A percentile compares a stretch with the other conserved stretches of the same genome.
Conservation (phyloP, 75 land plant genomes). For the Cunninghamia lanceolata region DNA sequence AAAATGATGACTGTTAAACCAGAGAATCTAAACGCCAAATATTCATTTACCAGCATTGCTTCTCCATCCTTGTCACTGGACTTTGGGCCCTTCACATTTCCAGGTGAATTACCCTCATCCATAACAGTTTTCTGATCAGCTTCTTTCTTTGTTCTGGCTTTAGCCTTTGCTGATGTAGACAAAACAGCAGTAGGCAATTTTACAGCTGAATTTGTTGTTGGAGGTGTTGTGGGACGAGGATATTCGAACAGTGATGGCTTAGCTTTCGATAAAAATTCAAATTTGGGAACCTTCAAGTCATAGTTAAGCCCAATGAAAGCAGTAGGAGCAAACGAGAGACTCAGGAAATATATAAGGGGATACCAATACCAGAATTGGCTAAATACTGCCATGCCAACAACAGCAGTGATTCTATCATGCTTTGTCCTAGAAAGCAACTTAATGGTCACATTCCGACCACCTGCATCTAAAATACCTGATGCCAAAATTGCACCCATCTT, state of each 20-base stretch:
- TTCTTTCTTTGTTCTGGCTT: slow-evolving; percentile 82
- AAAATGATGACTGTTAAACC: background rate
- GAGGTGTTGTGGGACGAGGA: slow-evolving; percentile 79
- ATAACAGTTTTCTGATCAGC: slow-evolving; percentile 53
- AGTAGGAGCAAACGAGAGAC: slow-evolving; percentile 91
- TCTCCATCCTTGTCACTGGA: slow-evolving; percentile 69
- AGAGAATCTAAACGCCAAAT: background rate
- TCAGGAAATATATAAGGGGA: slow-evolving; percentile 83
- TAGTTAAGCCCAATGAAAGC: slow-evolving; percentile 96
- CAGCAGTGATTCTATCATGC: slow-evolving; percentile 89
- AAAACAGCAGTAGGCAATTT: slow-evolving; percentile 91
- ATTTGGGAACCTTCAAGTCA: slow-evolving; percentile 88
- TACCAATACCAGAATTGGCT: slow-evolving; percentile 99
- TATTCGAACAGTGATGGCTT: slow-evolving; percentile 94
- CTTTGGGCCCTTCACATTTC: slow-evolving; percentile 43
- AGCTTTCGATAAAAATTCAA: slow-evolving; percentile 82
- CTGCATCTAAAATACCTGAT: slow-evolving; percentile 97
- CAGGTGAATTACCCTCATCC: slow-evolving; percentile 27
- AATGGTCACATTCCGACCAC: slow-evolving; percentile 95
- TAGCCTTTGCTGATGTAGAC: slow-evolving; percentile 86
- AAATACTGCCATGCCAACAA: slow-evolving; percentile 96
- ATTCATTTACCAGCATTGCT: slow-evolving; percentile 68
- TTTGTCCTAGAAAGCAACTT: slow-evolving; percentile 80
- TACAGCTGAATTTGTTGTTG: slow-evolving; percentile 61
- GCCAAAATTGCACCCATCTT: slow-evolving; percentile 99